Evolutionary conservation across 495 filamentous ascomycete species (phyloP), one percentile per base, ranked within the genome.

Genomic region (Rhizodiscina lignyota): DNA sequence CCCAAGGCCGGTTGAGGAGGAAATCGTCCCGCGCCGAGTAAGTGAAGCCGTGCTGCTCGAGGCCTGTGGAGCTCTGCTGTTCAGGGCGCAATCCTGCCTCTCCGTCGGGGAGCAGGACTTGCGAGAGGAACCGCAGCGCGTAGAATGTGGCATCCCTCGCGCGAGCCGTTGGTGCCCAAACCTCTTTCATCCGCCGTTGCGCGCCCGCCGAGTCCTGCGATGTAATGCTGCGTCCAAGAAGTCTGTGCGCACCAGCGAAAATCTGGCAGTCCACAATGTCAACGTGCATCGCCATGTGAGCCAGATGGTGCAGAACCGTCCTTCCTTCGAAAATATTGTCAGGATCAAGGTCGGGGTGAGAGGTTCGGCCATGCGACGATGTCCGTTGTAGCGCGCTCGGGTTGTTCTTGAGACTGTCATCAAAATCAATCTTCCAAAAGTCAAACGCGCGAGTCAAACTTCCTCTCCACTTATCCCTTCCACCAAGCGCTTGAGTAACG

Each of bases 211-310:
- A 75, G 58, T 97, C 89, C 38, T 79, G 71, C 2, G 70, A 61
- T 0, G 82, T 82, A 45, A 94, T 89, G 1, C 78, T 76, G 20
- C 87, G 74, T 6, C 91, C 87, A 22, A 97, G 69, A 6, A 94
- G 63, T 16, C 86, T 64, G 37, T 74, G 73, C 0, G 87, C 83
- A 2, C 84, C 77, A 5, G 85, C 89, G 51, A 91, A 94, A 41
- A 96, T 89, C 54, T 94, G 89, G 49, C 85, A 86, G 52, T 94
- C 87, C n/a, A 87, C 81, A 30, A 96, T 81, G 50, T 96, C 89
- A 5, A 94, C 87, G 51, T 96, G 87, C 66, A 92, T 94, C 2
- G 81, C 84, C 84, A 97, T 94, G 52, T 97, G 89, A 2, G 89
- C 91, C 5, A 97, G 62, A 40, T 87, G 82, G 49, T 97, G 87